phyloP scores from a whole-genome alignment of 192 early-diverging fungal genomes.

The Coemansia sp. region DNA sequence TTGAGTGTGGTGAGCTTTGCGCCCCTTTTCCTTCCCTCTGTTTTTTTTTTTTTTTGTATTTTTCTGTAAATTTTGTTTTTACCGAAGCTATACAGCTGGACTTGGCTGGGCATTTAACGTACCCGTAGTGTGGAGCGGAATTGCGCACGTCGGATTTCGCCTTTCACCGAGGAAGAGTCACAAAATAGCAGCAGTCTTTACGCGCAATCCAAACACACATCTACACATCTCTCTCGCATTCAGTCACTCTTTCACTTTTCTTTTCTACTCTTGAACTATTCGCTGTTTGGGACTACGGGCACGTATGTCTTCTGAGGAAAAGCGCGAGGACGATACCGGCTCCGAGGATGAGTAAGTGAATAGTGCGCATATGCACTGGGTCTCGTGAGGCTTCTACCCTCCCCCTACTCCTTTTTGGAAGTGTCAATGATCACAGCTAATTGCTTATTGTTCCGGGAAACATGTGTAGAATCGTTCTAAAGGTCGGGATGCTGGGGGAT shows the following conservation, averaged over 20 bases:
- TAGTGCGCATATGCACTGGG: constrained; percentile 13
- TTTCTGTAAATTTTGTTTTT: constrained; percentile 11
- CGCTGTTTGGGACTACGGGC: background rate
- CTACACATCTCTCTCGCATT: background rate
- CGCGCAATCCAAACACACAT: constrained; percentile 16
- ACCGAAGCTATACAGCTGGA: constrained; percentile 1
- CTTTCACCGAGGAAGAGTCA: background rate
- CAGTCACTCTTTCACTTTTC: background rate
- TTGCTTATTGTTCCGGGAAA: background rate
- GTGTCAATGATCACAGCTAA: background rate
- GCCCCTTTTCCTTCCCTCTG: background rate
- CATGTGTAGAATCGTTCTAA: constrained; percentile 70
- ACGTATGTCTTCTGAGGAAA: constrained; percentile 9
- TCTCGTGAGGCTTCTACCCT: background rate
- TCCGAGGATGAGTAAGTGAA: constrained; percentile 16
- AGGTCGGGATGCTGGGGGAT: constrained; percentile 96
- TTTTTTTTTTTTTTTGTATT: constrained; percentile 12
- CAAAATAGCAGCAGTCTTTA: background rate
- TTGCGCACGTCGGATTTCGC: constrained; percentile 7
- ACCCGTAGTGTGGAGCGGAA: constrained; percentile 8
- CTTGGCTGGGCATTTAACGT: constrained; percentile 5
- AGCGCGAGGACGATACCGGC: constrained; percentile 12
- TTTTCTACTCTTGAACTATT: background rate
- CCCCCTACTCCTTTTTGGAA: background rate
- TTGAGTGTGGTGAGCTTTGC: too few relatives aligned